A percentile compares a stretch with the other conserved stretches of the same genome.
Conservation (phyloP, 768 basidiomycete species). For the Macrolepiota fuliginosa region DNA sequence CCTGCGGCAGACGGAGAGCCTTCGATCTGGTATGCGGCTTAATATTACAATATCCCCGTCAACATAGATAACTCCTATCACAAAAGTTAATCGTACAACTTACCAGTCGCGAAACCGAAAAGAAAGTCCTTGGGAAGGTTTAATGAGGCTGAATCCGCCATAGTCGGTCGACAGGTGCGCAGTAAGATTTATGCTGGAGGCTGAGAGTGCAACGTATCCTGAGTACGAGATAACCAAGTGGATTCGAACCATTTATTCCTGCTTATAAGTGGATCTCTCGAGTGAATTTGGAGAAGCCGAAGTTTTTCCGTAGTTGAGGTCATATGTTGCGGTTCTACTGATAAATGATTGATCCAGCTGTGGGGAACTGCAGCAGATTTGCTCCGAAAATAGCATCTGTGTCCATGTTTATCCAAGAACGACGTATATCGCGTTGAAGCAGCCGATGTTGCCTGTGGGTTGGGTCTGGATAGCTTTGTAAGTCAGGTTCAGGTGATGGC, state of each 20-base stretch:
- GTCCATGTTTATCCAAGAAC: neutral
- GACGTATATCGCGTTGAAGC: neutral
- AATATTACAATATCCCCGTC: neutral
- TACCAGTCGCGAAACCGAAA: constrained; percentile 35
- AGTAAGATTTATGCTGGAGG: neutral
- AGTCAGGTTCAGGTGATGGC: neutral
- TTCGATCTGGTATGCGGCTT: constrained; percentile 74
- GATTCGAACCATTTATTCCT: neutral
- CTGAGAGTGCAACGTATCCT: neutral
- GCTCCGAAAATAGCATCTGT: neutral
- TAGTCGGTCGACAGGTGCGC: neutral
- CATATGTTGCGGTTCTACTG: neutral
- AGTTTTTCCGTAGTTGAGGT: neutral
- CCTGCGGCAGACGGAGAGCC: constrained; percentile 54
- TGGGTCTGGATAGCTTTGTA: neutral
- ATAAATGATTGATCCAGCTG: neutral
- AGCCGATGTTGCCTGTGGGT: neutral
- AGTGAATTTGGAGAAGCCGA: neutral
- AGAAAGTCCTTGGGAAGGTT: constrained; percentile 31
- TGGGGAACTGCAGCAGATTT: neutral
- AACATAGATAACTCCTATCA: neutral
- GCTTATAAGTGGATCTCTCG: neutral
- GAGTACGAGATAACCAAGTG: neutral
- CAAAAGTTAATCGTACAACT: neutral
- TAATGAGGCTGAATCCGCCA: neutral